These are phyloP conservation scores for Vaccinium corymbosum DNA, from an alignment of 148 eudicot genomes.

Conservation along the genomic window DNA sequence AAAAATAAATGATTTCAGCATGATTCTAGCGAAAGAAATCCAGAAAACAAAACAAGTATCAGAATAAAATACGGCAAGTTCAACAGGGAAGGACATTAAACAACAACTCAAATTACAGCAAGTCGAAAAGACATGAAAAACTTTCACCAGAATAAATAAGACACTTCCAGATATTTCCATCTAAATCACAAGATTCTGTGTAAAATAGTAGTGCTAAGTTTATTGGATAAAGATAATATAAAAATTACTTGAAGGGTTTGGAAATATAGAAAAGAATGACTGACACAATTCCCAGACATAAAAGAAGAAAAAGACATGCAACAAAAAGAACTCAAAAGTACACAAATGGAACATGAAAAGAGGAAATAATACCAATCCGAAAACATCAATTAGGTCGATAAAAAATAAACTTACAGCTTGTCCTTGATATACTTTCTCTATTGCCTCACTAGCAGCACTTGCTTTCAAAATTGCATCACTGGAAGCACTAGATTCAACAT, in stretches of 20 bases:
- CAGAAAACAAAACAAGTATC: background rate
- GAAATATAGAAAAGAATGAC: background rate
- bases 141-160: background rate
- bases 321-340: background rate
- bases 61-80: background rate
- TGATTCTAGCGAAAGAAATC: background rate
- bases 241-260: background rate
- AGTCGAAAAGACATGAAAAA: background rate
- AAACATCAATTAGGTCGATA: background rate
- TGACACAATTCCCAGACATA: background rate
- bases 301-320: background rate
- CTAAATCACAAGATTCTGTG: background rate
- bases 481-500: constrained; percentile 95
- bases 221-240: background rate
- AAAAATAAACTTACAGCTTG: constrained; percentile 43
- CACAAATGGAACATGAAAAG: background rate
- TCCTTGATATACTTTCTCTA: constrained; percentile 81
- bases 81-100: background rate
- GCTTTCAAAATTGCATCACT: constrained; percentile 82
- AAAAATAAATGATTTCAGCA: constrained; percentile 15
- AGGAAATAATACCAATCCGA: background rate
- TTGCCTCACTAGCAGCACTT: constrained; percentile 89
- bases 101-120: background rate
- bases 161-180: constrained; percentile 3
- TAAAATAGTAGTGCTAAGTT: background rate